Base-by-base conservation (phyloP, 352 stramenopile genomes). In the Plasmopara viticola region DNA sequence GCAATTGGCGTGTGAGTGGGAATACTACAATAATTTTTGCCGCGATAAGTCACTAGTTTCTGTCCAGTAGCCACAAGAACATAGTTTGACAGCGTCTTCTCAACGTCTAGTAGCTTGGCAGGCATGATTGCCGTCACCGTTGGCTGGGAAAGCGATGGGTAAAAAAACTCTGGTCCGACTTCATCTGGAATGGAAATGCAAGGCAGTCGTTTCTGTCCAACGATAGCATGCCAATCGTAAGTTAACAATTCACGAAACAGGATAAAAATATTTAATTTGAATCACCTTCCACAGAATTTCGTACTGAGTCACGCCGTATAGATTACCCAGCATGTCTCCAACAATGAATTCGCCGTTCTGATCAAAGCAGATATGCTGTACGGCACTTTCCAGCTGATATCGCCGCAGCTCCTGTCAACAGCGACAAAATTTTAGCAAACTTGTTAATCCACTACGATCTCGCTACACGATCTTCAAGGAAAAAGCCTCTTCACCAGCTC, bases 241-340 rank as follows among this genome's bases (percentile, higher is more conserved):
- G 9, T 25, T 25, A 25, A 25, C 20, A 25, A 25, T 25, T 25
- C 20, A 25, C 20, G 20, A 25, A 25, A 25, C 1, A 25, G 1
- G 20, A 25, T 25, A 25, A 25, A 29, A 35, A 9, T 28, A 35
- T 10, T 33, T 7, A 39, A 17, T 35, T 14, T 12, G 28, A 55
- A 48, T 14, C 35, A 78, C 72, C 65, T 81, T 79, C 72, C 74
- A 84, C 8, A 70, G 44, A 15, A 86, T 55, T 31, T 81, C 68
- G 57, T 80, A 72, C 51, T 66, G 72, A 38, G 68, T 80, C 30
- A 82, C 58, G 12, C 70, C 64, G 50, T 84, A 86, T 20, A 86
- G 45, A 34, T 66, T 63, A 14, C 72, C 74, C 5, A 65, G 51
- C 28, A 56, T 31, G 46, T 86, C 74, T 25, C 65, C 72, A 2